Percentiles rank a stretch among this genome's conserved stretches.
These are phyloP conservation scores for Lactarius pseudohatsudake DNA, from an alignment of 768 basidiomycete species.

Conservation along the genomic window DNA sequence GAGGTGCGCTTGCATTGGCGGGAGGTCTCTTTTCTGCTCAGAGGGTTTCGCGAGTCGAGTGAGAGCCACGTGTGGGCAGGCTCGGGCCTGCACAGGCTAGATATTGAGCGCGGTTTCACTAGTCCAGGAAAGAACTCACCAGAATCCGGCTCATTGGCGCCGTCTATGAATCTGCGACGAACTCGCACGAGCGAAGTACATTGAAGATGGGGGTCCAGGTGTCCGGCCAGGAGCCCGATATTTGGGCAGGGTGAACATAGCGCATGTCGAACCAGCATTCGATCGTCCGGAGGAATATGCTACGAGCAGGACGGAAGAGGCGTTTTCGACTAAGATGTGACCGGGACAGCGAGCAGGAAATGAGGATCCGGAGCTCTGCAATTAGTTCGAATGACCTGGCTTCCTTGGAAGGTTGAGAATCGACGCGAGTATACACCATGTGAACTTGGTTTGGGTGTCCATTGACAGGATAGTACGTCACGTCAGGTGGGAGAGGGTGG, in stretches of 20 bases:
- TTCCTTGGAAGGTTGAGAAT: neutral
- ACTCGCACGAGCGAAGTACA: slow-evolving; percentile 17
- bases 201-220: slow-evolving; percentile 18
- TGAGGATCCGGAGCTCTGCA: slow-evolving; percentile 1
- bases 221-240: slow-evolving; percentile 20
- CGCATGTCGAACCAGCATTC: slow-evolving; percentile 24
- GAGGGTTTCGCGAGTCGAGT: neutral
- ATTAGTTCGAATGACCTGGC: neutral
- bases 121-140: slow-evolving; percentile 3
- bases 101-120: neutral
- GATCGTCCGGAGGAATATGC: slow-evolving; percentile 4
- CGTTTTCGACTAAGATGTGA: slow-evolving; percentile 14
- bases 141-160: neutral
- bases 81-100: neutral
- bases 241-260: slow-evolving; percentile 15
- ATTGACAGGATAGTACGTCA: neutral
- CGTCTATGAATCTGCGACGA: slow-evolving; percentile 17
- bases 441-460: neutral
- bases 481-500: neutral
- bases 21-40: neutral
- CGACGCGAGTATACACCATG: neutral
- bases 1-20: neutral
- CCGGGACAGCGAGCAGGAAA: slow-evolving; percentile 16
- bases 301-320: slow-evolving; percentile 13
- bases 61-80: neutral